These are phyloP conservation scores for Fusarium coicis DNA, from an alignment of 2,329 filamentous ascomycete species.

Conservation along the genomic window DNA sequence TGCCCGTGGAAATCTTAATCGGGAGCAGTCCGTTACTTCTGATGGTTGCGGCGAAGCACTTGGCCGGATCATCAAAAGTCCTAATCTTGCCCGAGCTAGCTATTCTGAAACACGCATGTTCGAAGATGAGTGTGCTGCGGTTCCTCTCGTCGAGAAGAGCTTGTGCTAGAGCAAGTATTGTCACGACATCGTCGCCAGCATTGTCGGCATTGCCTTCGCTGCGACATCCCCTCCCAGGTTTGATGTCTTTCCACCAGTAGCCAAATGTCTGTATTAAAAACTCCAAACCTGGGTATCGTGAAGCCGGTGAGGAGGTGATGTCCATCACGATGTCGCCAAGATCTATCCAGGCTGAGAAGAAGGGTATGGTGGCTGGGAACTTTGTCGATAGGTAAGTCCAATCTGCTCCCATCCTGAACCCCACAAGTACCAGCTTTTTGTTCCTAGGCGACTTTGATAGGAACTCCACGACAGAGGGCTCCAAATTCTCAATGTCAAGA, in stretches of 20 bases:
- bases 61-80: not conserved
- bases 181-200: conserved; percentile 30
- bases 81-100: fast-evolving
- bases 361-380: conserved; percentile 10
- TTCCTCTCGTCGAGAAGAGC: not conserved
- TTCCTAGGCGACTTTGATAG: not conserved
- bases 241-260: conserved; percentile 18
- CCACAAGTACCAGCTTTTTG: not conserved
- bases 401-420: conserved; percentile 26
- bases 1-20: not conserved
- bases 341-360: conserved; percentile 29
- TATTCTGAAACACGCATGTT: not conserved
- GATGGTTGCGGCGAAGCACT: conserved; percentile 6
- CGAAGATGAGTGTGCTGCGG: not conserved
- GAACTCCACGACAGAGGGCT: conserved; percentile 4
- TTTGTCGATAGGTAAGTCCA: conserved; percentile 14
- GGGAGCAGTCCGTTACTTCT: not conserved
- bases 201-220: conserved; percentile 13
- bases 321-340: conserved; percentile 23
- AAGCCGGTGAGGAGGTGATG: not conserved
- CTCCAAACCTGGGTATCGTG: not conserved
- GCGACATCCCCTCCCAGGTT: not conserved
- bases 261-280: not conserved
- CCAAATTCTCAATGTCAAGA: not conserved
- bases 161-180: conserved; percentile 4